Base-by-base conservation (phyloP, 2,329 filamentous ascomycete genomes). In the Trichoderma harzianum region DNA sequence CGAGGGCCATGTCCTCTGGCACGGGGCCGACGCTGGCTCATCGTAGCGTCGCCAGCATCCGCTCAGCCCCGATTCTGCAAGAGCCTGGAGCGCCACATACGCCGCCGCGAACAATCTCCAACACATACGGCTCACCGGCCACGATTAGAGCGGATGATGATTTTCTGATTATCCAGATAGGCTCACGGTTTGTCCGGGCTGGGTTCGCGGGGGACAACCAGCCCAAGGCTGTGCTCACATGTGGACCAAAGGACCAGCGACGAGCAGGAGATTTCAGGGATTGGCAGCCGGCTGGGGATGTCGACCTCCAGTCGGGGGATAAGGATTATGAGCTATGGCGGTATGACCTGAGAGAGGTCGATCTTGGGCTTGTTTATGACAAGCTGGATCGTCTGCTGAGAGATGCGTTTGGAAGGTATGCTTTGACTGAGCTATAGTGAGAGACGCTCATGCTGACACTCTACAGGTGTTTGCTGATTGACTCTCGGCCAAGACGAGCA, bases 161-260 rank as follows among this genome's bases (percentile, higher is more conserved):
- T 75, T 86, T 91, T 7, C 82, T 97, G 6, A 87, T 99, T 55
- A 85, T 98, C 66, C 94, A 98, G 79, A 80, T 98, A 43, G 95
- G 94, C 1, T 88, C 93, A 11, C 89, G 95, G 26, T 92, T 90
- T 80, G 81, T 98, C 30, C 90, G 92, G 58, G 91, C 92, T 11
- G 96, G 96, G 0, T 96, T 98, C 78, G 93, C 95, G 7, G 95
- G 95, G 66, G 95, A 97, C 80, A 88, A 90, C 57, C 83, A 86
- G 3, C 94, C 94, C 75, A 97, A 95, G 79, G 88, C 86, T 1
- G 86, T 87, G 16, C 83, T 95, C 26, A 85, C 87, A 26, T 95
- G 94, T 79, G 89, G 90, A 0, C 93, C 93, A 0, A 91, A 95
- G 74, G 87, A 92, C 78, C 90, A 92, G 78, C 88, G 93, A 69